Evolutionary conservation across 2,329 filamentous ascomycete genomes (phyloP).

Genomic region (Aspergillus quadricinctus): DNA sequence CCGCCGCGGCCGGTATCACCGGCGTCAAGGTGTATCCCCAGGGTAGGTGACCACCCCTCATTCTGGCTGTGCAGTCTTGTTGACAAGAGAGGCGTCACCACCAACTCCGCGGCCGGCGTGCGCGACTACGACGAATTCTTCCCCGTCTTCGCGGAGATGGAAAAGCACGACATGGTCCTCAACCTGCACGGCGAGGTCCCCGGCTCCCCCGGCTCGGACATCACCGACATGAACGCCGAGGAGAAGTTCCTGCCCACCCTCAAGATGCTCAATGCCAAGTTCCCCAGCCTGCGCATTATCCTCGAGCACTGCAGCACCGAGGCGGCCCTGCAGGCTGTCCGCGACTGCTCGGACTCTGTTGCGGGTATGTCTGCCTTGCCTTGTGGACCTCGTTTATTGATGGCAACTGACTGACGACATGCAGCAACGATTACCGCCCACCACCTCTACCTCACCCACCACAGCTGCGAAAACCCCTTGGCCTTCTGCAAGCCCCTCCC

Average conservation of each 20-base stretch:
- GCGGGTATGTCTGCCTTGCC: conserved; percentile 37
- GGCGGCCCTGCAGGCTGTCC: conserved; percentile 73
- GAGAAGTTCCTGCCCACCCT: conserved; percentile 77
- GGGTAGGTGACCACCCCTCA: not conserved
- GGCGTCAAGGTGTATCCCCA: conserved; percentile 48
- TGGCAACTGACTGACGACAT: too few species aligned
- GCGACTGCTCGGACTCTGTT: conserved; percentile 71
- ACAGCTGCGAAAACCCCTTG: conserved; percentile 68
- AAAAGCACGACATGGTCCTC: conserved; percentile 72
- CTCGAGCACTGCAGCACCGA: conserved; percentile 86
- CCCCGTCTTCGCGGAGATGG: conserved; percentile 81
- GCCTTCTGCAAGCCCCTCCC: conserved; percentile 75
- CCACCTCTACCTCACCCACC: conserved; percentile 74
- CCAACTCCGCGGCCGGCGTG: conserved; percentile 52
- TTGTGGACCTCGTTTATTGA: too few species aligned
- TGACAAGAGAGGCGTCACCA: conserved; percentile 46
- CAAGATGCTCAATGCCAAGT: conserved; percentile 65
- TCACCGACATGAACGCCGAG: conserved; percentile 65
- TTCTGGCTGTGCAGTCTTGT: conserved; percentile 4
- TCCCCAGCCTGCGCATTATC: conserved; percentile 57
- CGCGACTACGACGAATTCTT: conserved; percentile 43
- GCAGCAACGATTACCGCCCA: conserved; percentile 77
- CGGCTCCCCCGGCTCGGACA: conserved; percentile 26
- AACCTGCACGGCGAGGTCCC: conserved; percentile 81
- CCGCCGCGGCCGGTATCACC: conserved; percentile 66